Percentiles rank a stretch among this genome's conserved stretches.
phyloP scores from a whole-genome alignment of 179 eudicot genomes.

The Gypsophila paniculata region DNA sequence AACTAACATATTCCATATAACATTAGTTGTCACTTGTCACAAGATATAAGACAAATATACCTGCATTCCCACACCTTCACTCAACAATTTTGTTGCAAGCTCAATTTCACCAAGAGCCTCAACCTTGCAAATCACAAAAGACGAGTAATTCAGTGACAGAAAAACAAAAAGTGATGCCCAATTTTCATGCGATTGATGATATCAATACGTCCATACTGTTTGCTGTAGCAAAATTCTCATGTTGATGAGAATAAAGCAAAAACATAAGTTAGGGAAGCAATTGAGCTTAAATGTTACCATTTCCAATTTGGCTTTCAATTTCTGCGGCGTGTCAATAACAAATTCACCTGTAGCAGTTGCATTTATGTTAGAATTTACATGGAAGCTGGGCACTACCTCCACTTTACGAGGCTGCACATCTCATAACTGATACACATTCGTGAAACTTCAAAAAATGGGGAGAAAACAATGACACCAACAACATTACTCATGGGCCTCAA shows the following conservation, averaged over 20 bases:
- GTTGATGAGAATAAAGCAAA: neutral
- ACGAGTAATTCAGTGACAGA: conserved; percentile 11
- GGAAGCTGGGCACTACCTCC: conserved; percentile 10
- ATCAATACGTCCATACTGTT: conserved; percentile 5
- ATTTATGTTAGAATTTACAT: conserved; percentile 14
- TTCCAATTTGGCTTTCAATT: conserved; percentile 78
- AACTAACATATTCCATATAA: neutral
- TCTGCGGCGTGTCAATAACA: conserved; percentile 93
- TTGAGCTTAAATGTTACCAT: conserved; percentile 49
- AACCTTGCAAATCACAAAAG: conserved; percentile 48
- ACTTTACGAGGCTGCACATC: neutral
- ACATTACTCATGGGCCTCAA: neutral
- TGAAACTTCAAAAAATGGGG: neutral
- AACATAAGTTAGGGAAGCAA: neutral
- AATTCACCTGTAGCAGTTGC: conserved; percentile 64
- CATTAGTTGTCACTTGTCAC: neutral
- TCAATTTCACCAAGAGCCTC: conserved; percentile 96
- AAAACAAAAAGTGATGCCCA: neutral
- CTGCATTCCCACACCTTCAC: conserved; percentile 56
- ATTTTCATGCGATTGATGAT: neutral
- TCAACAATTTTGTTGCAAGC: conserved; percentile 82
- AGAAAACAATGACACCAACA: neutral
- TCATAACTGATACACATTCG: neutral
- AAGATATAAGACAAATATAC: conserved; percentile 30
- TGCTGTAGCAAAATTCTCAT: neutral